Conservation (phyloP, 2,329 filamentous ascomycete genomes). For the Trichoderma hamatum region DNA sequence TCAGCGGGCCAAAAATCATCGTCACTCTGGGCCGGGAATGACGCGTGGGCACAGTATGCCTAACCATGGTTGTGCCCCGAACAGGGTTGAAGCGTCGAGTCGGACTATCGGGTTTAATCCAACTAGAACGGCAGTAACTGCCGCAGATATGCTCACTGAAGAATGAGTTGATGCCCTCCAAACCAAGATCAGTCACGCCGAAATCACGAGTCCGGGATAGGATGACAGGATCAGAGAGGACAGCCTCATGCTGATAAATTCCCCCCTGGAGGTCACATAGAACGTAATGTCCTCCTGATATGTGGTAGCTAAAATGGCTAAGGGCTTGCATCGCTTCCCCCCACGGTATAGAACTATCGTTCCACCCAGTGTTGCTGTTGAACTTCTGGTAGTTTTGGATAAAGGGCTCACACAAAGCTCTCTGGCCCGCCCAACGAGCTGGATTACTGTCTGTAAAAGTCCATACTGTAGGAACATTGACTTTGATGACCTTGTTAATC, state of each 20-base stretch:
- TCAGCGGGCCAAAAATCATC: background rate
- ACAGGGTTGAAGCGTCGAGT: constrained; percentile 1
- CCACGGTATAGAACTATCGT: constrained; percentile 37
- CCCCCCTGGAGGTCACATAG: constrained; percentile 44
- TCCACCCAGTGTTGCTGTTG: constrained; percentile 50
- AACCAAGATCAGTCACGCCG: constrained; percentile 26
- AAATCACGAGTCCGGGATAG: constrained; percentile 38
- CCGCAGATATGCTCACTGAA: constrained; percentile 44
- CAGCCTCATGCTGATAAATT: constrained; percentile 31
- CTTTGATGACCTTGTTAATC: constrained; percentile 38
- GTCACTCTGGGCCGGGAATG: background rate
- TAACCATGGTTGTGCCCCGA: constrained; percentile 27
- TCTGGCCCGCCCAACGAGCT: background rate
- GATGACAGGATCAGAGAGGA: constrained; percentile 48
- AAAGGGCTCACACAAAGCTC: background rate
- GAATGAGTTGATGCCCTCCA: constrained; percentile 45
- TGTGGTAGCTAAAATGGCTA: constrained; percentile 49
- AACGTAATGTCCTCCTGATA: constrained; percentile 37
- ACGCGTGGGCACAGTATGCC: constrained; percentile 12
- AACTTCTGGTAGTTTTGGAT: constrained; percentile 44
- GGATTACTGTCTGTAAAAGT: constrained; percentile 21
- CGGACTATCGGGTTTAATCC: constrained; percentile 21
- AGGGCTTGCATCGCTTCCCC: constrained; percentile 45
- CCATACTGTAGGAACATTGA: constrained; percentile 45
- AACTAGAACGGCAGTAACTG: constrained; percentile 36